These are phyloP conservation scores for Taiwanofungus camphoratus DNA, from an alignment of 1,284 basidiomycete species.

Conservation along the genomic window DNA sequence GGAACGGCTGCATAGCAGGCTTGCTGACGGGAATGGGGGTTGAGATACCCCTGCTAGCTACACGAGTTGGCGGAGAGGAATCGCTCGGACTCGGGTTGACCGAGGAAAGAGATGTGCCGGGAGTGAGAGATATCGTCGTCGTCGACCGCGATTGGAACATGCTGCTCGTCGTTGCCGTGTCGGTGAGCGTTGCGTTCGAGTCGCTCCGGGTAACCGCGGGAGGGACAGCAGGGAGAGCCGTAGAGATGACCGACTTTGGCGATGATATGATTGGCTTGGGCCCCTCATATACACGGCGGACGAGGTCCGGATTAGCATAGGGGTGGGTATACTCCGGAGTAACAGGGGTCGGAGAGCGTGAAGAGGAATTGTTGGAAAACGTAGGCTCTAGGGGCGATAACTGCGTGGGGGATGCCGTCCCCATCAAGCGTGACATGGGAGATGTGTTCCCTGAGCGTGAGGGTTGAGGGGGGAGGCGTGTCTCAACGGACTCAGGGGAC, in stretches of 20 bases:
- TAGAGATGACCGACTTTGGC: slow-evolving; percentile 13
- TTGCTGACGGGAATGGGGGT: slow-evolving; percentile 27
- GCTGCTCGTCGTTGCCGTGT: slow-evolving; percentile 34
- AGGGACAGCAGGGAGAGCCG: slow-evolving; percentile 17
- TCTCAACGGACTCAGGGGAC: slow-evolving; percentile 15
- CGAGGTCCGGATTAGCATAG: slow-evolving; percentile 69
- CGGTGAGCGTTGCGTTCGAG: slow-evolving; percentile 51
- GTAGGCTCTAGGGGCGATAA: slow-evolving; percentile 18
- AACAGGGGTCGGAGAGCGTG: slow-evolving; percentile 17
- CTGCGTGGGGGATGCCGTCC: slow-evolving; percentile 20
- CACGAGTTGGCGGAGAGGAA: slow-evolving; percentile 17
- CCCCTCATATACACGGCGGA: slow-evolving; percentile 29
- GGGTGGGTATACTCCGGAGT: slow-evolving; percentile 43
- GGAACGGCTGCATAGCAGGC: slow-evolving; percentile 14
- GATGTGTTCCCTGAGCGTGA: slow-evolving; percentile 17
- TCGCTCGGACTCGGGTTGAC: slow-evolving; percentile 31
- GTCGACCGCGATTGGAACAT: slow-evolving; percentile 36
- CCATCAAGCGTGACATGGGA: slow-evolving; percentile 19
- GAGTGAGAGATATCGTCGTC: slow-evolving; percentile 36
- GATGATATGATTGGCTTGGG: slow-evolving; percentile 29
- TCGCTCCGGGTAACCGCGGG: slow-evolving; percentile 33
- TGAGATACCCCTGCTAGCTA: slow-evolving; percentile 27
- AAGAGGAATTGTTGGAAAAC: slow-evolving; percentile 17
- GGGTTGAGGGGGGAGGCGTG: slow-evolving; percentile 13
- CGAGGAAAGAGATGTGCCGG: slow-evolving; percentile 43